Evolutionary conservation across 108 stramenopile genomes (phyloP).

Genomic region (Nitzschia palea): DNA sequence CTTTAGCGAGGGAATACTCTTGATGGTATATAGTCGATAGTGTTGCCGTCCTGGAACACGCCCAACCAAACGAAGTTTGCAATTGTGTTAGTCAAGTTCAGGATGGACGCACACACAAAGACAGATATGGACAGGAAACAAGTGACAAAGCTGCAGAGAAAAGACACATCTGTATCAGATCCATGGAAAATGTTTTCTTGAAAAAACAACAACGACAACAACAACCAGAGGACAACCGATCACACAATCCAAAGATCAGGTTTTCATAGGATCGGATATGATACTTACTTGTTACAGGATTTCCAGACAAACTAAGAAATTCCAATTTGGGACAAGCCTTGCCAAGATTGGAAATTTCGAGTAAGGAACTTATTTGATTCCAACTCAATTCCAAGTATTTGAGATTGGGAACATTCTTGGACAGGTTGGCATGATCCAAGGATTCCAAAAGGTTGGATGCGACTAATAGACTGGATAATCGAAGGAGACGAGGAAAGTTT

Average conservation of each 20-base stretch:
- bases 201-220: constrained; percentile 8
- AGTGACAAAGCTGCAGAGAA: too few species aligned
- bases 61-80: background rate
- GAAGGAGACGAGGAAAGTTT: constrained; percentile 68
- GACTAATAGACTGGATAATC: constrained; percentile 51
- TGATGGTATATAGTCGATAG: constrained; percentile 66
- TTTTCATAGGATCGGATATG: background rate
- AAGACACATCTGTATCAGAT: constrained; percentile 5
- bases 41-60: constrained; percentile 68
- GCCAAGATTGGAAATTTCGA: constrained; percentile 65
- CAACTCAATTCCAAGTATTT: constrained; percentile 53
- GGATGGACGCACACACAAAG: too few species aligned
- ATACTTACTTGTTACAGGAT: constrained; percentile 83
- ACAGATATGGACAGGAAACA: too few species aligned
- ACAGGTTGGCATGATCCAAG: constrained; percentile 60
- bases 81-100: too few species aligned
- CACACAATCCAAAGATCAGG: background rate
- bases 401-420: constrained; percentile 58
- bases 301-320: constrained; percentile 65
- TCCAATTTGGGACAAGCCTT: constrained; percentile 69
- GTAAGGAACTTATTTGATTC: constrained; percentile 67
- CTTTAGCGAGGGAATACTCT: constrained; percentile 73
- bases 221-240: background rate
- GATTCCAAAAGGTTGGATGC: constrained; percentile 64
- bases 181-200: background rate